A percentile compares a stretch with the other conserved stretches of the same genome.
These are phyloP conservation scores for Scorias spongiosa DNA, from an alignment of 2,329 filamentous ascomycete genomes.

Conservation along the genomic window DNA sequence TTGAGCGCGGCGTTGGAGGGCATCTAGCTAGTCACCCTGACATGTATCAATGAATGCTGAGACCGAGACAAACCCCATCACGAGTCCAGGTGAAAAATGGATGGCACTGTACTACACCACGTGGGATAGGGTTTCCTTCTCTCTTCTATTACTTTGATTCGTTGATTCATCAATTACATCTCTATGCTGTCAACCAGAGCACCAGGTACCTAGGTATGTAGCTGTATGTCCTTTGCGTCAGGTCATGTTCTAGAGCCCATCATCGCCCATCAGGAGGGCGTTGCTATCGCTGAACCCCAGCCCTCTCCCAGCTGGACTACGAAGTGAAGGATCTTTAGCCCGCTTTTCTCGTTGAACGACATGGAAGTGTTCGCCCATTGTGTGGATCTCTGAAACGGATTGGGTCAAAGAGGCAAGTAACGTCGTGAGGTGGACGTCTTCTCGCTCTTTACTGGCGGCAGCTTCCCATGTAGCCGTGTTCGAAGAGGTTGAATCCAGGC, in stretches of 20 bases:
- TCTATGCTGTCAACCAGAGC: too few species aligned
- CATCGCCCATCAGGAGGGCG: not conserved
- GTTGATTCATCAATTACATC: too few species aligned
- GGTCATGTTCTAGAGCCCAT: not conserved
- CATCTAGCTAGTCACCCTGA: too few species aligned
- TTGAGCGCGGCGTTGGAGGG: not conserved
- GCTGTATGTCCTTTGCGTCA: too few species aligned
- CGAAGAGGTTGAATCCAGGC: constrained; percentile 29
- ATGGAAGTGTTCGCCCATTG: constrained; percentile 58
- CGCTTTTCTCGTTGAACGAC: constrained; percentile 27
- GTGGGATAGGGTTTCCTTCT: too few species aligned
- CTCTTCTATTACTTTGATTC: too few species aligned
- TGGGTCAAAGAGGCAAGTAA: constrained; percentile 63
- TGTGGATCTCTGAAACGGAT: constrained; percentile 53
- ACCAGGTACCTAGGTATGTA: too few species aligned
- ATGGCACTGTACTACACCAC: too few species aligned
- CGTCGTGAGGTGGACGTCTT: constrained; percentile 67
- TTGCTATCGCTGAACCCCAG: not conserved
- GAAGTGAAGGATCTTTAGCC: constrained; percentile 13
- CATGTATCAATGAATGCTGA: too few species aligned
- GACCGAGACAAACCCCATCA: too few species aligned
- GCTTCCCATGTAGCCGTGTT: constrained; percentile 4
- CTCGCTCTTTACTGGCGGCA: constrained; percentile 54
- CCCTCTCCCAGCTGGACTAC: not conserved
- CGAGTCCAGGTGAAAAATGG: too few species aligned